These are phyloP conservation scores for Calonectria hongkongensis DNA, from an alignment of 2,329 filamentous ascomycete genomes.

Conservation along the genomic window DNA sequence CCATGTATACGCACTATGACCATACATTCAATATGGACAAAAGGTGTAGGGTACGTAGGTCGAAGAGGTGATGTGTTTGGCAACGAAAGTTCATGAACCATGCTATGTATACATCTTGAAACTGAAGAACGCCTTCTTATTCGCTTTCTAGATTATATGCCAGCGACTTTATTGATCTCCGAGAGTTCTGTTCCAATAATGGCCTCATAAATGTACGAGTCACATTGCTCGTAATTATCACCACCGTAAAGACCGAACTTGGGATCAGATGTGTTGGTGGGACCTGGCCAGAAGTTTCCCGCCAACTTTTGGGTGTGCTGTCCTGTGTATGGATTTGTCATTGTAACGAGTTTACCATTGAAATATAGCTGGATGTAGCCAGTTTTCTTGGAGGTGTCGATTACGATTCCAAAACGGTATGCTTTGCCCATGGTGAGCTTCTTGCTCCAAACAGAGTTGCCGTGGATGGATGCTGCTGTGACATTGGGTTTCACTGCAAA, in stretches of 20 bases:
- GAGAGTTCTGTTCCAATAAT: slow-evolving; percentile 8
- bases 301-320: neutral
- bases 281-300: slow-evolving; percentile 29
- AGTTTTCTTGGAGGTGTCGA: slow-evolving; percentile 2
- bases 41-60: too few relatives aligned
- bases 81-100: too few relatives aligned
- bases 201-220: slow-evolving; percentile 22
- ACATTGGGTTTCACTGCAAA: neutral
- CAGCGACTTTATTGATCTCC: slow-evolving; percentile 7
- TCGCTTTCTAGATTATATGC: neutral
- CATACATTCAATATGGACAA: too few relatives aligned
- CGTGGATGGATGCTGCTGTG: neutral
- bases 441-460: slow-evolving; percentile 22
- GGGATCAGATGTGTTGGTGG: slow-evolving; percentile 16
- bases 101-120: too few relatives aligned
- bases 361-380: slow-evolving; percentile 24
- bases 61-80: too few relatives aligned
- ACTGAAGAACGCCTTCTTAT: too few relatives aligned
- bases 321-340: neutral
- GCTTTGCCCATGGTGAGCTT: slow-evolving; percentile 20
- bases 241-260: slow-evolving; percentile 30
- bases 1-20: too few relatives aligned
- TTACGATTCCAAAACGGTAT: slow-evolving; percentile 21
- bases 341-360: neutral
- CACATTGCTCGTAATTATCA: neutral